Evolutionary conservation across 805 yeast genomes (phyloP), one percentile per base, ranked within the genome.

Genomic region (Candida silvicultrix): DNA sequence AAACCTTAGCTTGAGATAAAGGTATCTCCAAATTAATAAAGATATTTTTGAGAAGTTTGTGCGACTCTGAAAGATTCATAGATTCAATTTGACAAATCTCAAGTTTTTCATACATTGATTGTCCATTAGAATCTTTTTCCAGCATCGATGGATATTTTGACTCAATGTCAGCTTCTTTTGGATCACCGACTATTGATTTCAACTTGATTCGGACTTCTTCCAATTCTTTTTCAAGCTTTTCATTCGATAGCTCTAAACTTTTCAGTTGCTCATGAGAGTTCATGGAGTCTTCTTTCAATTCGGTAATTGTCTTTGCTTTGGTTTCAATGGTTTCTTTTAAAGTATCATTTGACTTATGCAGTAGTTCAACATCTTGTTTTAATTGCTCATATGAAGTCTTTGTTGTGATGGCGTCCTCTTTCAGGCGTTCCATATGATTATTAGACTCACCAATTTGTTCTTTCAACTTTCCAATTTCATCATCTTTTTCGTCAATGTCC

Each of bases 11-110:
- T 38, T 63, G 53, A 14, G 60, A 46, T 38, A 54, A 60, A 15
- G 71, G 70, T 16, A 66, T 58, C 14, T 58, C 58, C 39, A 68
- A 56, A 25, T 61, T 48, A 2, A 65, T 48, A 39, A 65, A 49
- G 9, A 68, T 46, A 49, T 66, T 61, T 48, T 68, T 68, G 25
- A 68, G 52, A 4, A 63, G 50, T 49, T 67, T 68, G 31, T 66
- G 70, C 16, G 67, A 58, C 20, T 62, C 58, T 3, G 60, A 52
- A 44, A 59, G 45, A 12, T 60, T 53, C 19, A 67, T 48, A 3
- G 41, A 39, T 40, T 67, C 69, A 18, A 69, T 57, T n/a, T 49
- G 39, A 3, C 52, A 50, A 2, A 68, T 53, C 47, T 58, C 59
- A 41, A 57, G 54, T 4, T 40, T 39, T 7, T 51, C 49, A 41